Conservation (phyloP, 176 grass and related monocot genomes). For the Chrysopogon serrulatus region DNA sequence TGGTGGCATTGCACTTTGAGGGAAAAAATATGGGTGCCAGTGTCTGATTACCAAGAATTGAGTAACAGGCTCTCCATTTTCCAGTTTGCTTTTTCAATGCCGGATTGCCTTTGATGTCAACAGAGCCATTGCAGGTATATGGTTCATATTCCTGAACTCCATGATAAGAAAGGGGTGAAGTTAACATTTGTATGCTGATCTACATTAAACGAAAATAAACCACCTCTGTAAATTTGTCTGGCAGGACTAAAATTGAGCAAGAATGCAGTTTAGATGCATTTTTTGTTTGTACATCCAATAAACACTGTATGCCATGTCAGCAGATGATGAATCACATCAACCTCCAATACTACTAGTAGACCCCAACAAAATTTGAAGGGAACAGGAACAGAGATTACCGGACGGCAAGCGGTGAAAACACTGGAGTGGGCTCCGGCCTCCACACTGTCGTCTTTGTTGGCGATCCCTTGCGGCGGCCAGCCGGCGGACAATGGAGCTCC, state of each 20-base stretch:
- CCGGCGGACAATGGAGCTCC: background rate
- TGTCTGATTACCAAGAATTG: conserved; percentile 16
- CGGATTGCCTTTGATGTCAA: background rate
- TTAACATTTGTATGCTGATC: background rate
- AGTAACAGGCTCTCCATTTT: conserved; percentile 35
- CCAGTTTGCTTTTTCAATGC: conserved; percentile 8
- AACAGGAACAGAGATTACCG: background rate
- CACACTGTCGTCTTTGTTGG: background rate
- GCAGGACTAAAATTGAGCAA: background rate
- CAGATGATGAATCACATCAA: background rate
- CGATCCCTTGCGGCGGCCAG: background rate
- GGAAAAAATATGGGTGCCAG: background rate
- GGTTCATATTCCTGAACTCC: background rate
- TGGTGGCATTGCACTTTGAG: background rate
- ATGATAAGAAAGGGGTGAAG: background rate
- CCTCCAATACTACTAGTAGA: background rate
- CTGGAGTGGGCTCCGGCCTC: background rate
- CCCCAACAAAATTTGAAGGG: background rate
- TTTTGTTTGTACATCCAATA: background rate
- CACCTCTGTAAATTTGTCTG: too few relatives aligned
- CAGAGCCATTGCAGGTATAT: background rate
- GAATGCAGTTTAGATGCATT: background rate
- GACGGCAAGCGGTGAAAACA: background rate
- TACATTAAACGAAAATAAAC: too few relatives aligned
- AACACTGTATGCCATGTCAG: background rate